Percentiles rank a stretch among this genome's conserved stretches.
phyloP scores from a whole-genome alignment of 306 rosid genomes.

The Gillenia trifoliata region DNA sequence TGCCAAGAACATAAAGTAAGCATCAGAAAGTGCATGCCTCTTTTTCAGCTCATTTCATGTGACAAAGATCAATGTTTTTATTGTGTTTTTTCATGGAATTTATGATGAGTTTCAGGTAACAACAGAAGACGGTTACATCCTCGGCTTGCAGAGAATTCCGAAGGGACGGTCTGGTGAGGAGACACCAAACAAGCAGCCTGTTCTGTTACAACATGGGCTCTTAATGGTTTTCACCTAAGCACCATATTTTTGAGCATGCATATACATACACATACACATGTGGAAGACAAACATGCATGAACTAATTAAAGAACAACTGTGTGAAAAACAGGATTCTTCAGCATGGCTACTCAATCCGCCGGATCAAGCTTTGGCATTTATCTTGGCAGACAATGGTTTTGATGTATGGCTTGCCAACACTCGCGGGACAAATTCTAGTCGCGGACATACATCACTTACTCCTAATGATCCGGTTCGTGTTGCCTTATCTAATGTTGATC shows the following conservation, averaged over 20 bases:
- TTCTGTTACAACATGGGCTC: conserved; percentile 56
- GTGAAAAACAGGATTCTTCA: conserved; percentile 6
- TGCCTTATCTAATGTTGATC: neutral
- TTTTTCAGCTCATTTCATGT: neutral
- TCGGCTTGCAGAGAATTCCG: conserved; percentile 46
- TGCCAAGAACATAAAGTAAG: conserved; percentile 51
- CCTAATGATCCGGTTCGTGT: conserved; percentile 34
- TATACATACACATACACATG: neutral
- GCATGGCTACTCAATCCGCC: conserved; percentile 55
- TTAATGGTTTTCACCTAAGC: conserved; percentile 31
- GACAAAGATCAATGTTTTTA: neutral
- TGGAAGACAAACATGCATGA: neutral
- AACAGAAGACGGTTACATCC: conserved; percentile 50
- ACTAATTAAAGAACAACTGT: neutral
- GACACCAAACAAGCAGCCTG: conserved; percentile 26
- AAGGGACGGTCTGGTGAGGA: conserved; percentile 18
- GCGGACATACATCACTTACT: conserved; percentile 27
- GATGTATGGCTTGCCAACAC: conserved; percentile 68
- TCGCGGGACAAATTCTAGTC: conserved; percentile 51
- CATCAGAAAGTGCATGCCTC: neutral
- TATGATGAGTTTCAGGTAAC: conserved; percentile 33
- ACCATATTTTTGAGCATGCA: neutral
- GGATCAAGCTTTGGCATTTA: conserved; percentile 47
- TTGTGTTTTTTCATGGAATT: neutral
- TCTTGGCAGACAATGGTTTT: conserved; percentile 58